phyloP scores from a whole-genome alignment of 2,329 filamentous ascomycete genomes.

The Aschersonia sp. region DNA sequence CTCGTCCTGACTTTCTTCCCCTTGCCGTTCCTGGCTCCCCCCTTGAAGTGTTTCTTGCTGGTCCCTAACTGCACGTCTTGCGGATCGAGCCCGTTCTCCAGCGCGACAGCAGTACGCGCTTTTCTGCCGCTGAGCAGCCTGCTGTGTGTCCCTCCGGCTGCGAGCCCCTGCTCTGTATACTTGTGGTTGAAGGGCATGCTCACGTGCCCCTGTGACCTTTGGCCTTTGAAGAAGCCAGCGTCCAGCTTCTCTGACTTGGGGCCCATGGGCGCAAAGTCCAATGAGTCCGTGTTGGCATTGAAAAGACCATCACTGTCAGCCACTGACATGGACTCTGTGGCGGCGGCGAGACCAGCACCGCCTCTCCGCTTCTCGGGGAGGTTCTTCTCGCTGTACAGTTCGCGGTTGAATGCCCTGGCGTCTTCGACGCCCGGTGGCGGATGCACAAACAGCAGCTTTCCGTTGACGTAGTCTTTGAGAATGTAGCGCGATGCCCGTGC shows the following conservation, averaged over 20 bases:
- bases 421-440: conserved; percentile 68
- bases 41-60: conserved; percentile 92
- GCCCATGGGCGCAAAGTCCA: conserved; percentile 43
- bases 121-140: conserved; percentile 76
- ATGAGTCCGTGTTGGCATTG: conserved; percentile 29
- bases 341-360: conserved; percentile 35
- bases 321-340: conserved; percentile 31
- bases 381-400: conserved; percentile 72
- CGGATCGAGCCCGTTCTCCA: conserved; percentile 75
- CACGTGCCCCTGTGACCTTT: conserved; percentile 49
- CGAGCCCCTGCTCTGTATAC: conserved; percentile 63
- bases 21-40: conserved; percentile 46
- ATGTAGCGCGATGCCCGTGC: conserved; percentile 79
- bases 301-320: conserved; percentile 14
- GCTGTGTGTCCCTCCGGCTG: conserved; percentile 8
- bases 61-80: conserved; percentile 52
- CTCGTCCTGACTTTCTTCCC: conserved; percentile 23
- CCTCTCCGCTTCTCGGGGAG: conserved; percentile 67
- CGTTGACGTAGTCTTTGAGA: conserved; percentile 94
- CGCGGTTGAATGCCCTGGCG: conserved; percentile 65
- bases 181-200: conserved; percentile 79
- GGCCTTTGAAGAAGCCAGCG: conserved; percentile 71
- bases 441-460: conserved; percentile 83
- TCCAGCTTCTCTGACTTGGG: conserved; percentile 67
- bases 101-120: conserved; percentile 60